These are phyloP conservation scores for Diaporthe helianthi DNA, from an alignment of 2,329 filamentous ascomycete genomes.

Conservation along the genomic window DNA sequence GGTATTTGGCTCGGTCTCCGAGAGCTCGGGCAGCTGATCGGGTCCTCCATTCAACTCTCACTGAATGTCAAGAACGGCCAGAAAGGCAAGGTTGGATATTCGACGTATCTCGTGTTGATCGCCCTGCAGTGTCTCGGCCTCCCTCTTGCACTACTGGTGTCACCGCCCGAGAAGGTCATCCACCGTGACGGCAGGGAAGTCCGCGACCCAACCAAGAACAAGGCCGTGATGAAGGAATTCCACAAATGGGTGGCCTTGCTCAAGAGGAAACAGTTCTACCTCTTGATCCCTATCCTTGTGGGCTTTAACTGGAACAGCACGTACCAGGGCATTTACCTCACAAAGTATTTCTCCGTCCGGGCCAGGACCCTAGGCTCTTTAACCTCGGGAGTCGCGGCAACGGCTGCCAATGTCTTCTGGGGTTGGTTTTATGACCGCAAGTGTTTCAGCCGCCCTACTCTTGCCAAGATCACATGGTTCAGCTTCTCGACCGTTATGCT, in stretches of 20 bases:
- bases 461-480: slow-evolving; percentile 52
- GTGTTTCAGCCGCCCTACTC: slow-evolving; percentile 47
- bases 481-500: slow-evolving; percentile 52
- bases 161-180: slow-evolving; percentile 54
- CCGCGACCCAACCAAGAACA: slow-evolving; percentile 45
- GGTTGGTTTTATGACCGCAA: slow-evolving; percentile 57
- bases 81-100: slow-evolving; percentile 54
- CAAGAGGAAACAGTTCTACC: slow-evolving; percentile 52
- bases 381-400: slow-evolving; percentile 53
- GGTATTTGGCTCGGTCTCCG: slow-evolving; percentile 61
- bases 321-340: slow-evolving; percentile 59
- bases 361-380: slow-evolving; percentile 54
- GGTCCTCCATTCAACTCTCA: slow-evolving; percentile 57
- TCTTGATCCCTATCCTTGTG: slow-evolving; percentile 56
- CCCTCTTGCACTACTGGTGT: slow-evolving; percentile 52
- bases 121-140: slow-evolving; percentile 54
- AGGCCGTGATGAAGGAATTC: slow-evolving; percentile 47
- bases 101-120: slow-evolving; percentile 50
- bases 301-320: slow-evolving; percentile 59
- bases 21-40: slow-evolving; percentile 60
- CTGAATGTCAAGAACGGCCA: slow-evolving; percentile 53
- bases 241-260: slow-evolving; percentile 48
- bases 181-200: slow-evolving; percentile 45
- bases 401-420: slow-evolving; percentile 55
- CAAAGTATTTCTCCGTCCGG: slow-evolving; percentile 59